A percentile compares a stretch with the other conserved stretches of the same genome.
These are phyloP conservation scores for Somion occarium DNA, from an alignment of 1,284 basidiomycete species.

Conservation along the genomic window DNA sequence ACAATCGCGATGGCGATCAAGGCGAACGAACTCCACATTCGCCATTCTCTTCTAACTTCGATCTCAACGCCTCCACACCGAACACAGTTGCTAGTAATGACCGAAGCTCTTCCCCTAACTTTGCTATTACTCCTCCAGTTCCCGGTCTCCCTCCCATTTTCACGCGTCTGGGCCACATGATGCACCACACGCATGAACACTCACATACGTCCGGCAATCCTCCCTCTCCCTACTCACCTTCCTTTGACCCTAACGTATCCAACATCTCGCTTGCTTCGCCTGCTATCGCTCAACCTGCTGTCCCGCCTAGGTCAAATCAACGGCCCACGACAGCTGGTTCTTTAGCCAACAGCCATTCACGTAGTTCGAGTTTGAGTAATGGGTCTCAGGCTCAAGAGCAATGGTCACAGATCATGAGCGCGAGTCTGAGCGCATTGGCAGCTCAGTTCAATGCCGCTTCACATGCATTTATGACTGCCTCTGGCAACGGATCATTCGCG, in stretches of 20 bases:
- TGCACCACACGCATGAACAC: neutral
- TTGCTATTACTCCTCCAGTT: neutral
- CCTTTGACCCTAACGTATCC: conserved; percentile 5
- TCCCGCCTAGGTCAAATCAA: neutral
- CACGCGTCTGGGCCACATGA: neutral
- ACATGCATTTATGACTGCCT: conserved; percentile 29
- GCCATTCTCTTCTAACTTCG: neutral
- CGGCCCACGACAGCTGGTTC: neutral
- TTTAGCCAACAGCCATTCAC: neutral
- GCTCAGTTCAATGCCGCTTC: conserved; percentile 37
- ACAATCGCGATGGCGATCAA: too few species aligned
- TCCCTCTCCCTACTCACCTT: conserved; percentile 1
- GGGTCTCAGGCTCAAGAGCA: conserved; percentile 9
- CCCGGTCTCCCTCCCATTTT: neutral
- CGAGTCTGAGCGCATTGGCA: conserved; percentile 35
- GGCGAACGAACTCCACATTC: neutral
- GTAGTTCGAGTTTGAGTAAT: neutral
- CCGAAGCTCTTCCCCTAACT: neutral
- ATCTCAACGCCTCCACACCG: too few species aligned
- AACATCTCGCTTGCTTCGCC: neutral
- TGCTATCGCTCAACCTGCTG: neutral
- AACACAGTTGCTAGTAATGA: neutral
- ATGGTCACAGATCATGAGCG: conserved; percentile 28
- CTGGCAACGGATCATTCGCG: conserved; percentile 11
- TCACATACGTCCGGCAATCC: neutral